Evolutionary conservation across 31 red algal genomes (phyloP), one percentile per base, ranked within the genome.

Genomic region (Odonthalia washingtoniensis): DNA sequence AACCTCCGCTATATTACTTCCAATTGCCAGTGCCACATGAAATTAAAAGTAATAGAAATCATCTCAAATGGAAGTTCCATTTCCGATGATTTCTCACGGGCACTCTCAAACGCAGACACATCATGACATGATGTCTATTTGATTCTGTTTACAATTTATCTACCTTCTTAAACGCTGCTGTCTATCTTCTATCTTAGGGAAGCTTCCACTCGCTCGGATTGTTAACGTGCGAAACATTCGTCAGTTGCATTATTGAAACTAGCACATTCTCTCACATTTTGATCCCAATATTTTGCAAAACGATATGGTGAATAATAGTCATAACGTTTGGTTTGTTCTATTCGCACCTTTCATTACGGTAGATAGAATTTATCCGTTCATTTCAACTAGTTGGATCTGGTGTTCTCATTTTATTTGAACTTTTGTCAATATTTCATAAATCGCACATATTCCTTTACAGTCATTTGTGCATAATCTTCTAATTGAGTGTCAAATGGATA

Each of bases 171-270:
- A 75, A 88, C 9, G 89, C 75, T 0, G 86, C 80, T 3, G 87
- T 68, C 78, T 93, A 89, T 28, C 78, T 82, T 62, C 75, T 95
- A 86, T 45, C 72, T 79, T 43, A 35, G 88, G 6, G 78, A 78
- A 37, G 64, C 77, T 67, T 75, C 88, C n/a, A 72, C 70, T 57
- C 87, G 61, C 62, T 85, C 64, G 16, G 88, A 53, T 74, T 97
- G 95, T 18, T 95, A 38, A 33, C 81, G 68, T 2, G 92, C 86
- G 61, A 99, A 99, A 72, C 93, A 99, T 40, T 87, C 93, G 66
- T 99, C 97, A n/a, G 92, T 90, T 27, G 97, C 97, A 35, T 95
- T 92, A 81, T 95, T 90, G 68, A 99, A 99, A 26, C 74, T 84
- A 21, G 40, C 45, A 74, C 52, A 96, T 68, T 77, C 70, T 32